Evolutionary conservation across 2,329 filamentous ascomycete genomes (phyloP), one percentile per base, ranked within the genome.

Genomic region (Saccharata proteae): DNA sequence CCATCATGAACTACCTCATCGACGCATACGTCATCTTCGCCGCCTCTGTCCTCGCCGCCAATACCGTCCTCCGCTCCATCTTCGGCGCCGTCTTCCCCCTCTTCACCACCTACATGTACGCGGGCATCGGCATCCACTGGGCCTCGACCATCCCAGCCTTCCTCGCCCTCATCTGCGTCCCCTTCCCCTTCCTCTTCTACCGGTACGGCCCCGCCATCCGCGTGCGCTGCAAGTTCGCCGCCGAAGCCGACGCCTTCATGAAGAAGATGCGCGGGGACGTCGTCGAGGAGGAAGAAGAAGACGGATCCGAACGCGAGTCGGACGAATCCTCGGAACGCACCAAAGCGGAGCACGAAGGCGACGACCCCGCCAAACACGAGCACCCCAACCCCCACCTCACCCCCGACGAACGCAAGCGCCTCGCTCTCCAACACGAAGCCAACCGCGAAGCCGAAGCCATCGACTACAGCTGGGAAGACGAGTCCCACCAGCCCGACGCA

Each of bases 1-100:
- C 63, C 4, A 55, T 74, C 26, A 65, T 74, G 47, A 77, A 73
- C 54, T 81, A 80, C 52, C 64, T 81, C 9, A 70, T 81, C 38
- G 78, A 81, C 45, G 59, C 72, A 5, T 75, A 50, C 37, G 70
- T 74, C 29, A 74, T 39, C 2, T 50, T 46, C 23, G 43, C 45
- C n/a, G 47, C 47, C n/a, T 48, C 45, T 11, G 46, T 43, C 7
- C 38, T 50, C 10, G 45, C 44, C 1, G 63, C 60, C 8, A 65
- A 59, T 40, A 55, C 60, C 1, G 52, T 68, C 3, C 39, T 67
- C 9, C 53, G 64, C 16, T 62, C 60, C 1, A 35, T 63, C 13
- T 62, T 62, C 20, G 63, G 61, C 26, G 58, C 62, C 6, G 55
- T 52, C 4, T 65, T 67, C 39, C 63, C 63, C 3, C 34, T 37